phyloP scores from a whole-genome alignment of 768 basidiomycete species.

The Termitomyces sp. region DNA sequence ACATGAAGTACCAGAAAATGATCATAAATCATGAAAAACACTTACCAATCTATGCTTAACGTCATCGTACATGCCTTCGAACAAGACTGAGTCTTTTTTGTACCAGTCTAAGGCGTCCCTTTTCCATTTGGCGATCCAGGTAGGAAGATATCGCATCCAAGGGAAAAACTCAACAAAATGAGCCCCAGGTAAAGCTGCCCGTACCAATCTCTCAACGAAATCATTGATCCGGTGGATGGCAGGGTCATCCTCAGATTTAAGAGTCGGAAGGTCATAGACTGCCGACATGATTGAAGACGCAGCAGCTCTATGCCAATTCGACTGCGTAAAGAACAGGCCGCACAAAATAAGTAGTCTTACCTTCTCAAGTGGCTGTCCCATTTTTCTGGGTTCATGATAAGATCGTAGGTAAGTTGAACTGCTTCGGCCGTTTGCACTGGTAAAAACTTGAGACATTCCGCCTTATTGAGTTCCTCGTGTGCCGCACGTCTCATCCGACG shows the following conservation, averaged over 20 bases:
- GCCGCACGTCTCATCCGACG: conserved; percentile 16
- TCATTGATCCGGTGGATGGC: background rate
- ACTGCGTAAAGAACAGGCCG: background rate
- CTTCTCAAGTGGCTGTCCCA: background rate
- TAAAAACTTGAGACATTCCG: conserved; percentile 17
- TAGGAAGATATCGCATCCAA: background rate
- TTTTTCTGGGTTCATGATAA: conserved; percentile 18
- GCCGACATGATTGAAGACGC: too few species aligned
- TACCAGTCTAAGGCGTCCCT: background rate
- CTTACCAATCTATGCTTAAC: background rate
- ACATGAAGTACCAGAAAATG: too few species aligned
- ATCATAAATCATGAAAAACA: too few species aligned
- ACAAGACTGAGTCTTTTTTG: background rate
- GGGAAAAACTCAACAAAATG: background rate
- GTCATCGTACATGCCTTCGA: background rate
- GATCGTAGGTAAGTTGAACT: conserved; percentile 21
- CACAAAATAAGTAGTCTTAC: background rate
- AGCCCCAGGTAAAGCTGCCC: conserved; percentile 19
- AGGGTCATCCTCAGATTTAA: too few species aligned
- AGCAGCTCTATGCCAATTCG: too few species aligned
- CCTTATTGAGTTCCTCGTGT: conserved; percentile 27
- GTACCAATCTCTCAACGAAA: background rate
- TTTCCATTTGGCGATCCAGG: background rate
- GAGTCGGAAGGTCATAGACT: too few species aligned
- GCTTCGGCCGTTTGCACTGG: conserved; percentile 25